Base-by-base conservation (phyloP, 495 filamentous ascomycete genomes). In the Aspergillus mulundensis region DNA sequence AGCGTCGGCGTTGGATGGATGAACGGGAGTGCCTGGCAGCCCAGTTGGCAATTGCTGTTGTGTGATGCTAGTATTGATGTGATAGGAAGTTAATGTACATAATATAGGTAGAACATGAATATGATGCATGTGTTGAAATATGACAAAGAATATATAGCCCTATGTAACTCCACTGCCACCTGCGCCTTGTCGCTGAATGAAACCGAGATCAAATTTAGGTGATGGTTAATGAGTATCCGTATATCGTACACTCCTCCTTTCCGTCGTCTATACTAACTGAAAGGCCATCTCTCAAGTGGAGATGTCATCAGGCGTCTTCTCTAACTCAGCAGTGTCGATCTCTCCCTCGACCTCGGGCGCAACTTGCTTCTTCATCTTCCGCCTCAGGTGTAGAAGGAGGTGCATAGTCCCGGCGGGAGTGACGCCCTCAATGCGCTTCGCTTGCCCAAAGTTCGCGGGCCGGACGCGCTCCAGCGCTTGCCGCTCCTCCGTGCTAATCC, bases 381-480 rank as follows among this genome's bases (percentile, higher is more conserved):
- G 32, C 32, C 32, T 15, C 32, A 76, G 71, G 64, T 78, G 71
- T 55, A 74, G 70, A 34, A 82, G 60, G 41, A 82, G 56, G 16
- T 73, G 61, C 53, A 82, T 55, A 1, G 76, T 73, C 36, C 79
- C 79, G 12, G 70, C 67, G 15, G 79, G 79, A 15, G 79, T 81
- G 19, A 89, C 79, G 1, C 94, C 93, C 69, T 98, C 94, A 48
- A 96, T 83, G 10, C 95, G 73, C 47, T 90, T 73, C 16, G 93
- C 92, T 84, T 95, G 92, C 3, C 90, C 95, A 21, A 98, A 71
- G 47, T 80, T 93, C 64, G 91, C 88, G 5, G 94, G 94, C 39
- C 83, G 70, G 10, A 90, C 84, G 20, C 74, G 73, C 30, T 81
- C 74, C n/a, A 98, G 78, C 7, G 85, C 79, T 11, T 77, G 71